A percentile compares a stretch with the other conserved stretches of the same genome.
These are phyloP conservation scores for Tothia fuscella DNA, from an alignment of 2,329 filamentous ascomycete genomes.

Conservation along the genomic window DNA sequence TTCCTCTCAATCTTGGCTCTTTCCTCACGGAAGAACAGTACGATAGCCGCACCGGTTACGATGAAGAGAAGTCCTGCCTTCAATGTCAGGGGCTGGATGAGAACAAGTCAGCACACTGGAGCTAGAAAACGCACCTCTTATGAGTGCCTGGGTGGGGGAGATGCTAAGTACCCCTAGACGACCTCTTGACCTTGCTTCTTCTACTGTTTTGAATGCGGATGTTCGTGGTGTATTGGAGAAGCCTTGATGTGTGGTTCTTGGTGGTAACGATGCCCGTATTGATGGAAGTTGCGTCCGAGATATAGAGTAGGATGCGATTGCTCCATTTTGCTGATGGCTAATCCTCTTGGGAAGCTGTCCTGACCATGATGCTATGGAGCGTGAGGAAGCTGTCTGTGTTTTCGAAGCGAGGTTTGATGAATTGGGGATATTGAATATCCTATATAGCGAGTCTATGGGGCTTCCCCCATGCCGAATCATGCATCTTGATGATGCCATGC, in stretches of 20 bases:
- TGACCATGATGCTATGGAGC: neutral
- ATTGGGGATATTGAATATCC: constrained; percentile 7
- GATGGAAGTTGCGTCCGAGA: neutral
- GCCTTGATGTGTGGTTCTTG: neutral
- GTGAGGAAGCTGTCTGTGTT: neutral
- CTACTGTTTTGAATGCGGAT: constrained; percentile 8
- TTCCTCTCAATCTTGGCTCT: constrained; percentile 85
- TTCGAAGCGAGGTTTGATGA: too few species aligned
- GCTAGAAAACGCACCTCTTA: constrained; percentile 10
- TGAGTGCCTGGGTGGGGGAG: constrained; percentile 9
- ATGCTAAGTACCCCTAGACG: constrained; percentile 11
- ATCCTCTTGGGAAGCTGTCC: neutral
- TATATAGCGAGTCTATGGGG: constrained; percentile 4
- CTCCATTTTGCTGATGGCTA: neutral
- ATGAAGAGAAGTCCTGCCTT: constrained; percentile 82
- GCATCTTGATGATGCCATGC: constrained; percentile 8
- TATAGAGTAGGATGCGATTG: too few species aligned
- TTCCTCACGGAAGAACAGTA: constrained; percentile 87
- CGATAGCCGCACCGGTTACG: constrained; percentile 60
- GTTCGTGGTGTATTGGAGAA: constrained; percentile 1
- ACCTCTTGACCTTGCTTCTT: constrained; percentile 9
- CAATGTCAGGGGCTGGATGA: constrained; percentile 73
- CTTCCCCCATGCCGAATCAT: neutral
- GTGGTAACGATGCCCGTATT: neutral
- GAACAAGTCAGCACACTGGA: constrained; percentile 3